These are phyloP conservation scores for Diplodia scrobiculata DNA, from an alignment of 2,329 filamentous ascomycete species.

Conservation along the genomic window DNA sequence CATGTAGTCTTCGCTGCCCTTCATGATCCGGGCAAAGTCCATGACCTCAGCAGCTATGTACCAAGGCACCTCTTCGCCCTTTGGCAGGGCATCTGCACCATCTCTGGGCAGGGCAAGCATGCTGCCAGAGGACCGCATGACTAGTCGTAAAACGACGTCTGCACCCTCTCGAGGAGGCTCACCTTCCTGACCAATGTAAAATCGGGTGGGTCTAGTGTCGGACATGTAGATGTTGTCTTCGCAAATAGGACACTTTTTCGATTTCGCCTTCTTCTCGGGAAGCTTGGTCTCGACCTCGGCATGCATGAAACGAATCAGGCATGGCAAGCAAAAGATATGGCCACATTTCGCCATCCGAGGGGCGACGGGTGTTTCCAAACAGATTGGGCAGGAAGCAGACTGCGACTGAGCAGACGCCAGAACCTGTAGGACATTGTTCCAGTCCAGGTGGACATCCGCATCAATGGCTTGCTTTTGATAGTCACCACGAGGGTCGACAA, in stretches of 20 bases:
- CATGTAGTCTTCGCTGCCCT: conserved; percentile 89
- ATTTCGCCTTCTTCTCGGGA: conserved; percentile 70
- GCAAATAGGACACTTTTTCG: conserved; percentile 96
- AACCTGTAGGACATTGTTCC: conserved; percentile 87
- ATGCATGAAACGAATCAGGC: conserved; percentile 93
- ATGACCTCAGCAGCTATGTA: conserved; percentile 90
- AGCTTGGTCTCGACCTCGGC: conserved; percentile 67
- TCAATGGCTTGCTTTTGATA: conserved; percentile 81
- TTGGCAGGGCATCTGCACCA: conserved; percentile 68
- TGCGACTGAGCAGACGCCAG: conserved; percentile 89
- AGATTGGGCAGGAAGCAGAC: conserved; percentile 87
- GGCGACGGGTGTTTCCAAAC: conserved; percentile 86
- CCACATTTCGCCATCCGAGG: conserved; percentile 96
- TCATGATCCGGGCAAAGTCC: conserved; percentile 95
- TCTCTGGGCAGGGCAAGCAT: conserved; percentile 87
- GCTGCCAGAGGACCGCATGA: conserved; percentile 76
- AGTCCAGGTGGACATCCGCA: conserved; percentile 86
- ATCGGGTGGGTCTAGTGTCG: conserved; percentile 84
- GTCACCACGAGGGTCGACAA: conserved; percentile 78
- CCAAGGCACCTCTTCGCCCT: conserved; percentile 84
- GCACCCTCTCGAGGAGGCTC: conserved; percentile 77
- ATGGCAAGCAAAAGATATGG: conserved; percentile 94
- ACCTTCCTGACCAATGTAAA: conserved; percentile 86
- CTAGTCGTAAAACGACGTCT: conserved; percentile 84
- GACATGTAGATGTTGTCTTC: conserved; percentile 91